Base-by-base conservation (phyloP, 352 stramenopile species). In the Globisporangium okanoganense region DNA sequence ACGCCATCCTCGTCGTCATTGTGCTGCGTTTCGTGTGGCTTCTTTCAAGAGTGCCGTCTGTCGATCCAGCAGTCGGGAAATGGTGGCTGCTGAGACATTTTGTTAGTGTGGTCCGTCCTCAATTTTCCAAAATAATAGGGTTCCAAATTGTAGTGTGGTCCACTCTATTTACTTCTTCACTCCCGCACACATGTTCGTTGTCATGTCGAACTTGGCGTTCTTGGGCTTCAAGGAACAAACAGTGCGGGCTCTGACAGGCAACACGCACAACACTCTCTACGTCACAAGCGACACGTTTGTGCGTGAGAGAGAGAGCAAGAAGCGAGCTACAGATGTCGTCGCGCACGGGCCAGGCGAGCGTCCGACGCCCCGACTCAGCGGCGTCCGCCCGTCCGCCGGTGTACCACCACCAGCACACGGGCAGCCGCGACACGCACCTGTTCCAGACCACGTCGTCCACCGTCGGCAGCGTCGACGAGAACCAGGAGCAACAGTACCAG, bases 321-420 rank as follows among this genome's bases (percentile, higher is more conserved):
- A 13, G 2, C n/a, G n/a, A n/a, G n/a, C n/a, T n/a, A n/a, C 20
- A n/a, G 38, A 65, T 65, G 58, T 40, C 58, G 29, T 47, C 40
- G 7, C 40, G 56, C 33, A 41, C 20, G 18, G 56, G 45, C 3
- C 57, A 63, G 50, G 57, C 57, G 50, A 65, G 29, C 33, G 58
- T 65, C 5, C 58, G 58, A 1, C 58, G 49, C 3, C 58, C 58
- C 8, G 57, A 63, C 27, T 56, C 49, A 10, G 49, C 29, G 14
- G 29, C 29, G 25, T 40, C 48, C 22, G 47, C 47, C 5, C 33
- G 27, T 2, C 35, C 33, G 56, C 31, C 33, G 12, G 44, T n/a
- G n/a, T 40, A 57, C 35, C 49, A 54, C 38, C 58, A 58, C 22
- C 36, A 58, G 49, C 58, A 48, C 25, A 56, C 35, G 8, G 35